A percentile compares a stretch with the other conserved stretches of the same genome.
phyloP scores from a whole-genome alignment of 306 rosid species.

The Lathyrus aphaca region DNA sequence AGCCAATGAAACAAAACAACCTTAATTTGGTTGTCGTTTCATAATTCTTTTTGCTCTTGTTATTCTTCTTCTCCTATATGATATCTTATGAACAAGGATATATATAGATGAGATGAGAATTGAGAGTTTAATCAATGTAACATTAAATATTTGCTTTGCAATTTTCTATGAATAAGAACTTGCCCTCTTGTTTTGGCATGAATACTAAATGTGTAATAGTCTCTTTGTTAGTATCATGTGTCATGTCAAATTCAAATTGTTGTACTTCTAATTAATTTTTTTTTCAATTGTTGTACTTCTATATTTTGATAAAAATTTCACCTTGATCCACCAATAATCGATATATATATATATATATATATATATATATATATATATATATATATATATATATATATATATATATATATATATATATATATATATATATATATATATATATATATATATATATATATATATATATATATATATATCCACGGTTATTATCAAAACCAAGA shows the following conservation, averaged over 20 bases:
- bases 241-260: not conserved
- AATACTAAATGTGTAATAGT: not conserved
- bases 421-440: too few species aligned
- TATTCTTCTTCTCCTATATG: not conserved
- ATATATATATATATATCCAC: too few species aligned
- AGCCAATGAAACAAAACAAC: slow-evolving; percentile 17
- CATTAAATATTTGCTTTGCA: not conserved
- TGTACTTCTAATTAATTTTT: too few species aligned
- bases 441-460: too few species aligned
- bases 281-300: too few species aligned
- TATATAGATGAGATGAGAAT: not conserved
- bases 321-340: too few species aligned
- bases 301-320: too few species aligned
- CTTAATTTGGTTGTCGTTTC: not conserved
- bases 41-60: slow-evolving; percentile 29
- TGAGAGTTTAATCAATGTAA: not conserved
- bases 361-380: too few species aligned
- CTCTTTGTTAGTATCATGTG: not conserved
- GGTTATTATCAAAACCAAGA: too few species aligned
- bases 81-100: not conserved
- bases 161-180: not conserved
- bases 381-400: too few species aligned
- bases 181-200: not conserved
- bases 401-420: too few species aligned
- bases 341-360: too few species aligned